phyloP scores from a whole-genome alignment of 169 alveolate genomes.

The Eimeria acervulina region DNA sequence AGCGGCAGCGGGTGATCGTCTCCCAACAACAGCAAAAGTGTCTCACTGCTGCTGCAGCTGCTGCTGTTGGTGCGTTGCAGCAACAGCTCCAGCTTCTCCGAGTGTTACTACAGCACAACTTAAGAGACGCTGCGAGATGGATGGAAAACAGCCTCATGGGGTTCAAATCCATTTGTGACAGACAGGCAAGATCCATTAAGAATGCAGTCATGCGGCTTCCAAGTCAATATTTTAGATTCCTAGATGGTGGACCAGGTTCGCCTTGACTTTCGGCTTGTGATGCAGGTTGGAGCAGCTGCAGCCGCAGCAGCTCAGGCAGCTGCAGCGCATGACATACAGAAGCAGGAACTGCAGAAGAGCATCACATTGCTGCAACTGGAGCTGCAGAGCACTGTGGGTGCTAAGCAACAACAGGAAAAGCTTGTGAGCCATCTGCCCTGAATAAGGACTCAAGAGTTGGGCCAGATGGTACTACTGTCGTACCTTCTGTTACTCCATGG shows the following conservation, averaged over 20 bases:
- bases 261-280: background rate
- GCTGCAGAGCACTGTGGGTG: conserved; percentile 32
- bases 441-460: background rate
- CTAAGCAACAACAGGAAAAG: conserved; percentile 28
- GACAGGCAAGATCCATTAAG: conserved; percentile 2
- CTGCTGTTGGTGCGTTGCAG: conserved; percentile 35
- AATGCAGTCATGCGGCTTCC: background rate
- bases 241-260: background rate
- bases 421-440: background rate
- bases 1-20: background rate
- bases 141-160: conserved; percentile 43
- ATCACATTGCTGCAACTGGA: conserved; percentile 31
- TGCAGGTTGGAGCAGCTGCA: conserved; percentile 57
- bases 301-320: conserved; percentile 60
- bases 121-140: conserved; percentile 57
- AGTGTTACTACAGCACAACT: background rate
- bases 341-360: conserved; percentile 23
- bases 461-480: background rate
- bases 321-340: conserved; percentile 26
- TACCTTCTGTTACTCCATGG: background rate
- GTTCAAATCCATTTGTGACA: conserved; percentile 41
- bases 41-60: conserved; percentile 42
- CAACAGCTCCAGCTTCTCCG: conserved; percentile 74
- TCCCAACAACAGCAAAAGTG: conserved; percentile 26
- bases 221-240: background rate